A percentile compares a stretch with the other conserved stretches of the same genome.
Conservation (phyloP, 352 stramenopile genomes). For the Globisporangium perplexum region DNA sequence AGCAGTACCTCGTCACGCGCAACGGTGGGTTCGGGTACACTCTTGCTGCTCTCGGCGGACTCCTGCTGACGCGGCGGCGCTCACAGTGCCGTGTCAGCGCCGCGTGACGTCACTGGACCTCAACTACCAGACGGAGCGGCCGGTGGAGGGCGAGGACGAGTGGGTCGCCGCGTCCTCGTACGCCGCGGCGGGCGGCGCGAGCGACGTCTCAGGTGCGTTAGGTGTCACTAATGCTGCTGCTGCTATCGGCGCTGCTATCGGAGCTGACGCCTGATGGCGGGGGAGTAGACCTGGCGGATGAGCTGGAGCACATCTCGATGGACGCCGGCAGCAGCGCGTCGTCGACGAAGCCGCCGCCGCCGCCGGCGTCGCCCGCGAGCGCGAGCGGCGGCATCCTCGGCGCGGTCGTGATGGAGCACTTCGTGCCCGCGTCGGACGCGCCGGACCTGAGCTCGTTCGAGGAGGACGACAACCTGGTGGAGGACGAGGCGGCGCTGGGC, state of each 20-base stretch:
- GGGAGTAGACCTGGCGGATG: conserved; percentile 31
- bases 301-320: conserved; percentile 62
- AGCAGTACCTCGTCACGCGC: conserved; percentile 86
- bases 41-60: too few relatives aligned
- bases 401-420: conserved; percentile 74
- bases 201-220: conserved; percentile 22
- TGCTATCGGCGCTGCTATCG: too few relatives aligned
- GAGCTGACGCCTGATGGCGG: conserved; percentile 8
- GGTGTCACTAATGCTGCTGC: too few relatives aligned
- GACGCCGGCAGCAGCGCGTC: conserved; percentile 13
- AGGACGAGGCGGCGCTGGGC: conserved; percentile 49
- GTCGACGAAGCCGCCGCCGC: neutral
- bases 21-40: conserved; percentile 33
- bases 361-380: too few relatives aligned
- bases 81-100: conserved; percentile 79
- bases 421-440: conserved; percentile 20
- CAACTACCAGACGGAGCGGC: conserved; percentile 63
- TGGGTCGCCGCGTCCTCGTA: conserved; percentile 89
- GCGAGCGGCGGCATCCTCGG: conserved; percentile 34
- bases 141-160: conserved; percentile 83
- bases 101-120: conserved; percentile 73
- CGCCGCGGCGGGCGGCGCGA: conserved; percentile 24
- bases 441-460: conserved; percentile 70
- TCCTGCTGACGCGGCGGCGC: neutral
- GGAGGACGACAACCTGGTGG: conserved; percentile 68